Percentiles rank a stretch among this genome's conserved stretches.
Conservation (phyloP, 495 filamentous ascomycete species). For the Lophiostoma macrostomum region DNA sequence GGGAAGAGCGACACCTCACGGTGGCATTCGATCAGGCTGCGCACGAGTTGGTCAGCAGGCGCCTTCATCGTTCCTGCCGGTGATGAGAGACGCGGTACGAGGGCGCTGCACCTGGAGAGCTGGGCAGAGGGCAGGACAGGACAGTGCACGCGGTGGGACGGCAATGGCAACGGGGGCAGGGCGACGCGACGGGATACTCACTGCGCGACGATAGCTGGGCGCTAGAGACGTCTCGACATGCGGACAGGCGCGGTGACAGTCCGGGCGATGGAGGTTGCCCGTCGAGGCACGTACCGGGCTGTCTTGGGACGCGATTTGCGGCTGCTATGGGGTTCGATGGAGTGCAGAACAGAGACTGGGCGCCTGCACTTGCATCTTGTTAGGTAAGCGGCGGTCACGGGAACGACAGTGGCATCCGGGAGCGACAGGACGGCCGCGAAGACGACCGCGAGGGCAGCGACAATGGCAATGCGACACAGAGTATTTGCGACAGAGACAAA, state of each 20-base stretch:
- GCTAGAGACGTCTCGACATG: conserved; percentile 12
- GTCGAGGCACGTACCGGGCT: conserved; percentile 15
- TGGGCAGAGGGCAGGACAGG: not conserved
- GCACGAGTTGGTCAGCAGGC: no score
- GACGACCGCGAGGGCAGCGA: not conserved
- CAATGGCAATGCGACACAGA: not conserved
- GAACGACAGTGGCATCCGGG: no score
- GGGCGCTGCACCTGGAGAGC: no score
- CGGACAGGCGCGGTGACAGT: not conserved
- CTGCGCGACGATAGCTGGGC: conserved; percentile 12
- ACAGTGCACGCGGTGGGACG: not conserved
- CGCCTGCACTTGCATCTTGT: no score
- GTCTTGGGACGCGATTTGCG: conserved; percentile 12
- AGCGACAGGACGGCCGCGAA: not conserved
- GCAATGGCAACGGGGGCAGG: not conserved
- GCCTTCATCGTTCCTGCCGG: no score
- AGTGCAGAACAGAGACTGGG: not conserved
- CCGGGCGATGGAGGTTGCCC: conserved; percentile 10
- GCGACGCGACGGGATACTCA: conserved; percentile 4
- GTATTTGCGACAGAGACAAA: not conserved
- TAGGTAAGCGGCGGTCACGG: no score
- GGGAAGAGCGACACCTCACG: no score
- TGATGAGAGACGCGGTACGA: no score
- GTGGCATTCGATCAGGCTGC: no score
- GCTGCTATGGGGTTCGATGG: conserved; percentile 8